Evolutionary conservation across 1,139 yeast genomes (phyloP), one percentile per base, ranked within the genome.

Genomic region (Torulaspora pretoriensis): DNA sequence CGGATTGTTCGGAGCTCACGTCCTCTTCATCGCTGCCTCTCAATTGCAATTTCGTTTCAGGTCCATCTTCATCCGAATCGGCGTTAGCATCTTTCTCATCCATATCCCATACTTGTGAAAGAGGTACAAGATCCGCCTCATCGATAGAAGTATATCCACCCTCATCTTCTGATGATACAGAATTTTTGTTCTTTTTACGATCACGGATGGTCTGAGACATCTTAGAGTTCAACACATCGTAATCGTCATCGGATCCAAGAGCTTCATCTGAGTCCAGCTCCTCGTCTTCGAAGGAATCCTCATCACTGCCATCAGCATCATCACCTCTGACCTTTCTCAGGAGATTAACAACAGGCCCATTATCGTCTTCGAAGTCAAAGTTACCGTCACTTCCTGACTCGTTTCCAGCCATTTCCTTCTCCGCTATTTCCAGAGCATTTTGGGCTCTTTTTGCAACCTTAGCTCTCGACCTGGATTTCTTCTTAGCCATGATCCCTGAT

Each of bases 51-150:
- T 54, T 47, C 13, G n/a, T 29, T 19, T 16, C 32, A 16, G 32
- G 19, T 4, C 39, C 40, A 3, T 38, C 47, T 17, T 40, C 45
- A 14, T 62, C 59, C 24, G 60, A 78, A 50, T 72, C 70, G 40
- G 71, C 64, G 5, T 74, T 74, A 5, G 75, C 56, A 25, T 72
- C 78, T n/a, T 57, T 49, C 3, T 43, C 55, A 10, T 44, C 47
- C 38, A 40, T 33, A 63, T 85, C 97, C 96, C 96, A 89, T 4
- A 87, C 90, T 55, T 83, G 89, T 6, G 95, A 84, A 38, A 89
- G 71, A 0, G 95, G 77, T 44, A 85, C 77, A 48, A 89, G 71
- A 55, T 87, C 85, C 29, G 68, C 70, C 61, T 87, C 96, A 57
- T 89, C 96, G 39, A 81, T 65, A 49, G 76, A 71, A 16, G 72